phyloP scores from a whole-genome alignment of 441 rosid species.

The Erodium moschatum region DNA sequence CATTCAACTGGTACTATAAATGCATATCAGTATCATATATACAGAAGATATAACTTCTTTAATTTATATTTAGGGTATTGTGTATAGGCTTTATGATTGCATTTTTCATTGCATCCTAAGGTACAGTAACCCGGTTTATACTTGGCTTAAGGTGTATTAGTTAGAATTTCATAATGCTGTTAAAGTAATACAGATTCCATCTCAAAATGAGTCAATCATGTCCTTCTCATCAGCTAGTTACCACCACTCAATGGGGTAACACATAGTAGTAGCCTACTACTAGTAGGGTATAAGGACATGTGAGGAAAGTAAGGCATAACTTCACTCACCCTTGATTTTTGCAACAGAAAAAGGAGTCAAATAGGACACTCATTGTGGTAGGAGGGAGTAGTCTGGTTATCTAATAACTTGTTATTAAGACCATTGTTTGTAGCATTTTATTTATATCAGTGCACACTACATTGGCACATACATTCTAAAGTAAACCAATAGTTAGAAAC shows the following conservation, averaged over 20 bases:
- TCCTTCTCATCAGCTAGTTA: background rate
- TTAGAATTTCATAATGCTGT: conserved; percentile 3
- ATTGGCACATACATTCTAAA: no score
- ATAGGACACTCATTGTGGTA: no score
- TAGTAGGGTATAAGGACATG: background rate
- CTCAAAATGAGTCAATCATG: background rate
- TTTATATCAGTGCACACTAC: no score
- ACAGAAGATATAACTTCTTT: background rate
- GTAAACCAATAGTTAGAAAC: no score
- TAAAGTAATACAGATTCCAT: background rate
- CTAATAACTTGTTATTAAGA: no score
- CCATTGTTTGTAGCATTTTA: no score
- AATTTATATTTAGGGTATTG: background rate
- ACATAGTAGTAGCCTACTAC: background rate
- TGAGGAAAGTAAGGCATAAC: background rate
- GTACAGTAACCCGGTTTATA: background rate
- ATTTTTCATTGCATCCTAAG: background rate
- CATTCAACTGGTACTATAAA: background rate
- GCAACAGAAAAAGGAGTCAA: background rate
- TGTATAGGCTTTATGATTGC: background rate
- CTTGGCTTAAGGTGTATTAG: background rate
- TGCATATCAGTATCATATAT: background rate
- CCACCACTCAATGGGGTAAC: background rate
- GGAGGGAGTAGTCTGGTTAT: no score
- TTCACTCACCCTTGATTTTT: background rate